phyloP scores from a whole-genome alignment of 441 rosid genomes.

The Aleurites moluccanus region DNA sequence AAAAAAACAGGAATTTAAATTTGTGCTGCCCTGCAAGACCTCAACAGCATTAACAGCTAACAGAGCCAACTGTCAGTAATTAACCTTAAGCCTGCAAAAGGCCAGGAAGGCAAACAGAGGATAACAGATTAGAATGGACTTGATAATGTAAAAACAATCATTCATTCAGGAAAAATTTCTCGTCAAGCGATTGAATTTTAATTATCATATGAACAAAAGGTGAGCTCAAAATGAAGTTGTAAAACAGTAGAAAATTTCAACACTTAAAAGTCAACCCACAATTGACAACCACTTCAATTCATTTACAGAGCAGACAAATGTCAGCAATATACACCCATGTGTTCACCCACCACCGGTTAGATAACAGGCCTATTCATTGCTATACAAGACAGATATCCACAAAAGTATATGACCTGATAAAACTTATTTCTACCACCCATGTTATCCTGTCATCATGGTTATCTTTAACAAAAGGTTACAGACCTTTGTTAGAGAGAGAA shows the following conservation, averaged over 20 bases:
- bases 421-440: conserved; percentile 14
- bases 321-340: conserved; percentile 32
- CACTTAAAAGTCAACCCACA: conserved; percentile 2
- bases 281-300: conserved; percentile 14
- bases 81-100: neutral
- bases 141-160: neutral
- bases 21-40: neutral
- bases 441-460: neutral
- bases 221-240: neutral
- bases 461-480: conserved; percentile 14
- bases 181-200: neutral
- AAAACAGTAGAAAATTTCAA: neutral
- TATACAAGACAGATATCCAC: conserved; percentile 26
- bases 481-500: conserved; percentile 16
- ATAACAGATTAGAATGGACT: neutral
- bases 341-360: conserved; percentile 22
- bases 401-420: conserved; percentile 13
- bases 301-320: conserved; percentile 35
- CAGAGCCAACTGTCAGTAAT: neutral
- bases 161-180: neutral
- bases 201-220: neutral
- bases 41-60: neutral
- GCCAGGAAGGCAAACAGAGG: conserved; percentile 3
- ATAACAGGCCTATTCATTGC: conserved; percentile 23
- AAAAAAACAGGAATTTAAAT: neutral